Percentiles rank a stretch among this genome's conserved stretches.
Conservation (phyloP, 2,329 filamentous ascomycete species). For the Clarireedia sp. region DNA sequence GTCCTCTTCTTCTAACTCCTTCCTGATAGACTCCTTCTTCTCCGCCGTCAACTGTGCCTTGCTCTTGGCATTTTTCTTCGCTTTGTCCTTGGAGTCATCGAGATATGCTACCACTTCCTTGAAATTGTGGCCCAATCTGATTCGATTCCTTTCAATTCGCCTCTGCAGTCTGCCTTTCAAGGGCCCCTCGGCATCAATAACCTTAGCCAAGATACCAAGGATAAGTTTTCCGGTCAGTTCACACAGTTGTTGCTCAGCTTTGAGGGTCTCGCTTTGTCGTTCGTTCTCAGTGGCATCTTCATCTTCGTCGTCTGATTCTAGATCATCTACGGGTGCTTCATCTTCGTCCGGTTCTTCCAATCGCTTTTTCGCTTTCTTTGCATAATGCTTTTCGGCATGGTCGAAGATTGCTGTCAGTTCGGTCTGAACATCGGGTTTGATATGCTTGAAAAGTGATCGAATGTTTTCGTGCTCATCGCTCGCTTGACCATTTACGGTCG, state of each 20-base stretch:
- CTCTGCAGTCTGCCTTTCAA: conserved; percentile 57
- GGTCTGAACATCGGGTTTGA: conserved; percentile 53
- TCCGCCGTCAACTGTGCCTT: conserved; percentile 37
- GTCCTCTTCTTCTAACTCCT: conserved; percentile 23
- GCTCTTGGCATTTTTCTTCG: conserved; percentile 29
- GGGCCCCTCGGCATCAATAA: conserved; percentile 58
- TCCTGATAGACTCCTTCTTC: conserved; percentile 36
- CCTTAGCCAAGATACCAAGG: conserved; percentile 65
- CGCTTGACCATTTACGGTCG: conserved; percentile 31
- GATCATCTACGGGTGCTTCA: conserved; percentile 62
- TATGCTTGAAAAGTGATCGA: conserved; percentile 57
- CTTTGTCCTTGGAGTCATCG: conserved; percentile 56
- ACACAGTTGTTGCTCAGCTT: conserved; percentile 80
- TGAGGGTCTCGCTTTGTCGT: conserved; percentile 56
- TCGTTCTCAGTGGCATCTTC: conserved; percentile 48
- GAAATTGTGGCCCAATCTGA: conserved; percentile 75
- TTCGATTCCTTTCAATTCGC: conserved; percentile 70
- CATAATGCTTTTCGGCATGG: conserved; percentile 66
- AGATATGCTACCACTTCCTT: conserved; percentile 76
- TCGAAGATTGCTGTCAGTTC: conserved; percentile 72
- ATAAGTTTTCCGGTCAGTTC: conserved; percentile 80
- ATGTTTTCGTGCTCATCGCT: conserved; percentile 47
- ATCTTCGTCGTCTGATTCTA: conserved; percentile 51
- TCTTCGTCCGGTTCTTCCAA: conserved; percentile 60
- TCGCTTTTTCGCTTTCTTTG: conserved; percentile 58